Base-by-base conservation (phyloP, 352 stramenopile species). In the Phytophthora cajani region DNA sequence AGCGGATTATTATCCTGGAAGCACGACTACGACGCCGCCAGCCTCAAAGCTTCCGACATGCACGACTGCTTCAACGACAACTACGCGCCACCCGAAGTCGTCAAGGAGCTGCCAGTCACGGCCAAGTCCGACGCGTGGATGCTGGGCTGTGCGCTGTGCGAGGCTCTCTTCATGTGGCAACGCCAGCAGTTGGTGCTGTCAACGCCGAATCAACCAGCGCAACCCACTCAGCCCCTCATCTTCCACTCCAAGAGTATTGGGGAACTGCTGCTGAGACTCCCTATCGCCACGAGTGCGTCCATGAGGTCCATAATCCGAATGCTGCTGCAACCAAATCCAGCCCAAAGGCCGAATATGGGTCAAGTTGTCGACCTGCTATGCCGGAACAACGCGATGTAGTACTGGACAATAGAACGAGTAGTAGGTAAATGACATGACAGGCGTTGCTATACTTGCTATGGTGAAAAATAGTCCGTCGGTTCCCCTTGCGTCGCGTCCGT, bases 121-220 rank as follows among this genome's bases (percentile, higher is more conserved):
- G 51, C 64, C 1, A 93, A 93, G 77, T 57, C 73, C 0, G 84
- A 93, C 21, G 72, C 69, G 0, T 93, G 83, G 83, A 91, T 92
- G 85, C 62, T 93, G 2, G 85, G 85, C 0, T 90, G 84, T 51
- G 72, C 76, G 2, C 47, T 93, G 0, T 90, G 72, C 10, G 80
- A 90, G 19, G 77, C 81, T 36, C 62, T 93, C 9, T 71, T 86
- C 64, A 71, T 87, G 21, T 92, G 79, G 79, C 79, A 93, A 33
- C 59, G 19, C 1, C 56, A 72, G 10, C 78, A 91, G 53, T 56
- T 91, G 9, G 56, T 52, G 1, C 23, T 49, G 1, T 66, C 49
- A 19, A 59, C 42, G 10, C 46, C 54, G 5, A 77, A 62, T 50
- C 67, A 51, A 44, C 47, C 46, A 11, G 11, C 33, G 10, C 54